Evolutionary conservation across 2,329 filamentous ascomycete species (phyloP).

Genomic region (Sporothrix pseudoabietina): DNA sequence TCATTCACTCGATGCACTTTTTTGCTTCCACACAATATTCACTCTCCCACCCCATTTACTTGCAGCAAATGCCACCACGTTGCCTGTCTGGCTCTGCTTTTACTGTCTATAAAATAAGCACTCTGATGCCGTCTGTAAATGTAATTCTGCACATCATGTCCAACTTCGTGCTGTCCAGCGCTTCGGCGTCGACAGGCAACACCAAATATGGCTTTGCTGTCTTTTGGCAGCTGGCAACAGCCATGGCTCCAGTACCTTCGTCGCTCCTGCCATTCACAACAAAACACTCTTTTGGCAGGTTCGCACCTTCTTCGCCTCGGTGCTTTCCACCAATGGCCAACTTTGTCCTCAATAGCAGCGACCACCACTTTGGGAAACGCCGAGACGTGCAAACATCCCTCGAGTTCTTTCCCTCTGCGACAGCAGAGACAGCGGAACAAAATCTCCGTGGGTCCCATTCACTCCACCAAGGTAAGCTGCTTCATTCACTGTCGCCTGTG

Average conservation of each 20-base stretch:
- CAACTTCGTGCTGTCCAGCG: conserved; percentile 11
- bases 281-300: neutral
- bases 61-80: neutral
- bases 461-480: neutral
- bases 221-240: neutral
- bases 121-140: neutral
- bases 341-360: neutral
- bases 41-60: neutral
- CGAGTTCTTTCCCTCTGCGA: neutral
- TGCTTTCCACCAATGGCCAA: neutral
- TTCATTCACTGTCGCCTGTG: neutral
- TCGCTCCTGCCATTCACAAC: neutral
- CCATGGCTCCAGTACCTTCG: too few species aligned
- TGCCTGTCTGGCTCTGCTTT: neutral
- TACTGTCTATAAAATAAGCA: neutral
- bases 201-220: neutral
- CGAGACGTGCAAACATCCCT: neutral
- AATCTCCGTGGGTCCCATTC: neutral
- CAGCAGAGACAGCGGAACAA: neutral
- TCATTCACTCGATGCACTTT: neutral
- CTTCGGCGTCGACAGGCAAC: neutral
- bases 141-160: neutral
- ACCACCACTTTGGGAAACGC: neutral
- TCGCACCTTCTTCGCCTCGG: conserved; percentile 4
- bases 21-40: neutral